These are phyloP conservation scores for Diaporthe destruens DNA, from an alignment of 2,329 filamentous ascomycete species.

Conservation along the genomic window DNA sequence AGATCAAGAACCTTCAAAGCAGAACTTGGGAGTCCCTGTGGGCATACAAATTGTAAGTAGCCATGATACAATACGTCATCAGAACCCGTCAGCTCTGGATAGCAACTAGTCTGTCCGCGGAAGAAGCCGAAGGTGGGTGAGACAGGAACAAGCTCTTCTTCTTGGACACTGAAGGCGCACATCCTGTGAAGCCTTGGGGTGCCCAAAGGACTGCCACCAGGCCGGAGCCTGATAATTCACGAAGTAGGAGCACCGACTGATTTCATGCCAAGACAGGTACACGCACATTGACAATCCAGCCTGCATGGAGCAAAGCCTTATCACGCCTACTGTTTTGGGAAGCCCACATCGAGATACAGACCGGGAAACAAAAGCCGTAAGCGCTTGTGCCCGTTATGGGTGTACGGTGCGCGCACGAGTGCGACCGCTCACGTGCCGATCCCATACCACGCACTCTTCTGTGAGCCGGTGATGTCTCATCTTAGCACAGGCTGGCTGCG, in stretches of 20 bases:
- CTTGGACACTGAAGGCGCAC: background rate
- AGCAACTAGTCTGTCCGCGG: background rate
- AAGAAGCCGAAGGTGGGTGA: slow-evolving; percentile 4
- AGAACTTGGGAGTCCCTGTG: too few species aligned
- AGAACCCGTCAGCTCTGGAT: background rate
- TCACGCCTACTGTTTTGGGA: background rate
- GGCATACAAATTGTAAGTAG: background rate
- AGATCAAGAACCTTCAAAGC: background rate
- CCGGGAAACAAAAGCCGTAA: background rate
- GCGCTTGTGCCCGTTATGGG: slow-evolving; percentile 3
- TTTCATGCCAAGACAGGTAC: background rate
- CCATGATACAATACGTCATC: background rate
- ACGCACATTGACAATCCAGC: background rate
- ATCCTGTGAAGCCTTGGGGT: background rate
- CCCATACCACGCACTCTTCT: background rate
- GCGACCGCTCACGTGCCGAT: slow-evolving; percentile 23
- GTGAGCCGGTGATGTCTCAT: slow-evolving; percentile 7
- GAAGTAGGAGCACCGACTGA: background rate
- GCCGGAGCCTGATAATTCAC: background rate
- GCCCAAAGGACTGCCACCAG: background rate
- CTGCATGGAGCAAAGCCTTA: background rate
- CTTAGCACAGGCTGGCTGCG: background rate
- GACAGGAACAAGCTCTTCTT: background rate
- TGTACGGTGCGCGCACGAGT: background rate
- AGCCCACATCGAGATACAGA: background rate